phyloP scores from a whole-genome alignment of 768 basidiomycete genomes.

The Favolaschia claudopus region DNA sequence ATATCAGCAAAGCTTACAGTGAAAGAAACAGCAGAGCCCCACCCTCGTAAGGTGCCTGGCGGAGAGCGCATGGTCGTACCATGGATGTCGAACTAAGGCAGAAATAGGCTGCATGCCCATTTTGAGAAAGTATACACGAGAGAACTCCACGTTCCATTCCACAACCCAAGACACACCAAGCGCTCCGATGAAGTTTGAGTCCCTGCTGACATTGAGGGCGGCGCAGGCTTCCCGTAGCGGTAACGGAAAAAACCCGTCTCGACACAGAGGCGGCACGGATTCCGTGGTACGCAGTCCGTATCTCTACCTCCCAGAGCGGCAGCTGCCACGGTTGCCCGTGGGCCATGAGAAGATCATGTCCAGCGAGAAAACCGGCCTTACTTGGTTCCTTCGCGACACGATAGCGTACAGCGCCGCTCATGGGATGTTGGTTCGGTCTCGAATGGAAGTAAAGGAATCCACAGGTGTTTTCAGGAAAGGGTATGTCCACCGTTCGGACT shows the following conservation, averaged over 20 bases:
- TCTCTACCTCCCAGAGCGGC: slow-evolving; percentile 7
- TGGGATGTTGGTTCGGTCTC: background rate
- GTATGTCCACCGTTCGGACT: background rate
- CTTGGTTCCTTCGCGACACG: slow-evolving; percentile 2
- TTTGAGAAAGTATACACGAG: slow-evolving; percentile 8
- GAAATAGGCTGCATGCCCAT: background rate
- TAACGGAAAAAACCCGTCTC: slow-evolving; percentile 19
- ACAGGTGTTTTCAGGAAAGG: background rate
- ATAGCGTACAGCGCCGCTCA: background rate
- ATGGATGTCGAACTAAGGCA: slow-evolving; percentile 8
- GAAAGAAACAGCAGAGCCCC: slow-evolving; percentile 4
- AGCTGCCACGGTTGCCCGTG: slow-evolving; percentile 23
- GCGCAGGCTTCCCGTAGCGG: background rate
- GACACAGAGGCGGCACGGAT: background rate
- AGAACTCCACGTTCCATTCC: slow-evolving; percentile 4
- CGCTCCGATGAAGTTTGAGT: slow-evolving; percentile 15
- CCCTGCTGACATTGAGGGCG: background rate
- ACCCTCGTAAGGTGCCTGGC: background rate
- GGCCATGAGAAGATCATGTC: slow-evolving; percentile 18
- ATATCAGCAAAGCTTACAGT: background rate
- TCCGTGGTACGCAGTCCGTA: background rate
- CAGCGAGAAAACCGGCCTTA: background rate
- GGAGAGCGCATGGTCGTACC: slow-evolving; percentile 6
- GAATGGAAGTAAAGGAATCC: slow-evolving; percentile 23
- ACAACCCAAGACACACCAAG: slow-evolving; percentile 14